Evolutionary conservation across 805 yeast genomes (phyloP), one percentile per base, ranked within the genome.

Genomic region (Nakazawaea wyomingensis): DNA sequence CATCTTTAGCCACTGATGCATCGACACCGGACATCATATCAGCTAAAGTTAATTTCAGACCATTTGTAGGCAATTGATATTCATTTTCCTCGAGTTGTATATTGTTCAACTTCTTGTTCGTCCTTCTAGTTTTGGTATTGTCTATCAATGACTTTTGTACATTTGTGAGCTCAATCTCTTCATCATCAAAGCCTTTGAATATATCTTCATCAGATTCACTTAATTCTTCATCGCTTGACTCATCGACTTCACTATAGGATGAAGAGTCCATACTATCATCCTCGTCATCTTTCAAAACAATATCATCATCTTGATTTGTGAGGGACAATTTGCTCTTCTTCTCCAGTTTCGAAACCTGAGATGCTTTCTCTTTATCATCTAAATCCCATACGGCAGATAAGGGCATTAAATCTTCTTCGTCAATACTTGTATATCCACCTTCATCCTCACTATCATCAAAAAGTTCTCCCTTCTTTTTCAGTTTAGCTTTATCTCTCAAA

Each of bases 371-470:
- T 22, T 59, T 64, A 26, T 81, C 87, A 57, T 86, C 93, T 62
- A 78, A 61, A 55, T 85, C 96, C 96, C 96, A 88, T 3, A 86
- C 89, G 51, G 82, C 89, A n/a, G 95, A 83, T 31, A 89, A 67
- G 0, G 95, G 76, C 46, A 84, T 72, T 42, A 89, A 69, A 50
- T 87, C 85, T 24, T 62, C 68, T 56, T 87, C 96, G 53, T 87
- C 96, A 34, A 85, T 70, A 55, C 90, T 81, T 20, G 75, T 75
- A 55, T 85, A 84, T 10, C 76, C 91, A 4, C 68, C 77, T n/a
- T 74, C 81, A 14, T 71, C 79, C 7, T 66, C 73, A 8, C 71
- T 74, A 13, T 63, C 65, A n/a, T 61, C 71, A 3, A 62, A 64
- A 22, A 59, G 56, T 26, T 57, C 60, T 21, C 54, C 61, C 26